These are phyloP conservation scores for Schwanniomyces yamadae DNA, from an alignment of 805 yeast genomes.

Conservation along the genomic window DNA sequence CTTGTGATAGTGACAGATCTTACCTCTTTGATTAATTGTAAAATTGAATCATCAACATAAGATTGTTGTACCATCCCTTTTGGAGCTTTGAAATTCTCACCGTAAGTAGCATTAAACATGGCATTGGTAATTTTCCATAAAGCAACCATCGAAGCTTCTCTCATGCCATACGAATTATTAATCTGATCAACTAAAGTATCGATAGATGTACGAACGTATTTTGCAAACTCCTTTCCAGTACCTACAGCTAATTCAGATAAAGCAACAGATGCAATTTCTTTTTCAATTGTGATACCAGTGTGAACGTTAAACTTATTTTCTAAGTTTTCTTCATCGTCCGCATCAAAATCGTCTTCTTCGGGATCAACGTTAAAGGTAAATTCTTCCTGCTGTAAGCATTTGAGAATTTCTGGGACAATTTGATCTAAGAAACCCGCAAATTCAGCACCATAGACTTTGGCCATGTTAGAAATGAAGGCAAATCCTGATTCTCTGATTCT, in stretches of 20 bases:
- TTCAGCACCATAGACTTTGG: slow-evolving; percentile 89
- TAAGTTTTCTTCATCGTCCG: slow-evolving; percentile 59
- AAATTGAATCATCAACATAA: slow-evolving; percentile 56
- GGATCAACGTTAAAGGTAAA: slow-evolving; percentile 60
- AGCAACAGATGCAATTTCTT: slow-evolving; percentile 92
- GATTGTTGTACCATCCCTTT: slow-evolving; percentile 62
- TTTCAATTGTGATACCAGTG: slow-evolving; percentile 93
- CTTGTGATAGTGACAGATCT: slow-evolving; percentile 62
- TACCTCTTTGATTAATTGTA: slow-evolving; percentile 61
- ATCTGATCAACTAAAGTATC: slow-evolving; percentile 66
- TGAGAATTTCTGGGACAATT: slow-evolving; percentile 79
- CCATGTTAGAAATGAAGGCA: slow-evolving; percentile 89
- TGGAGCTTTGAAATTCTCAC: slow-evolving; percentile 51
- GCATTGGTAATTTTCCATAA: slow-evolving; percentile 82
- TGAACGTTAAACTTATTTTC: slow-evolving; percentile 79
- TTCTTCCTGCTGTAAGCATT: slow-evolving; percentile 84
- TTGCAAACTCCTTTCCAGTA: slow-evolving; percentile 76
- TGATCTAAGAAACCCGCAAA: slow-evolving; percentile 82
- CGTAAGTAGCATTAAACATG: slow-evolving; percentile 55
- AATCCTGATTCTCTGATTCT: slow-evolving; percentile 94
- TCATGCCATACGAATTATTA: slow-evolving; percentile 85
- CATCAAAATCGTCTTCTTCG: slow-evolving; percentile 47
- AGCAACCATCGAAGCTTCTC: slow-evolving; percentile 79
- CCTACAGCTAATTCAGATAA: slow-evolving; percentile 85
- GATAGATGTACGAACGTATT: slow-evolving; percentile 70